Evolutionary conservation across 1,284 basidiomycete species (phyloP), one percentile per base, ranked within the genome.

Genomic region (Ganoderma multipileum): DNA sequence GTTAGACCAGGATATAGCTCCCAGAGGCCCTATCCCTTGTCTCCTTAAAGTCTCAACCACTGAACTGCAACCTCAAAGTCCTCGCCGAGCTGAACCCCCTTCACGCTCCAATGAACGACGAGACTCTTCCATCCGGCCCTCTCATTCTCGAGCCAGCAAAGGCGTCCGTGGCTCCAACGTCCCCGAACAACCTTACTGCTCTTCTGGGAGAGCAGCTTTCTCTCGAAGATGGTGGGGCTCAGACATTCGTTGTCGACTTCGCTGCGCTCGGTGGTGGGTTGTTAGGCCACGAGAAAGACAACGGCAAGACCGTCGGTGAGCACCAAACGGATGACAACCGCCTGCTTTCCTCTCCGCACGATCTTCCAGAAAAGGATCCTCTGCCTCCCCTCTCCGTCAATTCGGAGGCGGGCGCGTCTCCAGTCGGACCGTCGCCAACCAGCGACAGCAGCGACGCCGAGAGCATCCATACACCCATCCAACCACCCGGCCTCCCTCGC

Each of bases 191-290:
- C 28, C 58, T 33, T 41, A 18, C 26, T 9, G 18, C 38, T 14
- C 64, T 66, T 5, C 36, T 41, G 0, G 26, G 3, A 2, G 28
- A 55, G 4, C 5, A 58, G 42, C n/a, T 36, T 36, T 47, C 57
- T 63, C 28, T 38, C 6, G 65, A 42, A 20, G 52, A 68, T 61
- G 41, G 58, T 23, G 47, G 8, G 4, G 63, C 58, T 4, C 64
- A 60, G 12, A 67, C 71, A 12, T 74, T 74, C 63, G 69, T 76
- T 61, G 74, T 74, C 39, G 72, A 74, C 30, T 73, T 75, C 64
- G 66, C 67, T 62, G 33, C 68, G 23, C 62, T 54, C 1, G 65
- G 61, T 30, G 67, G 55, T 26, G 66, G 38, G 7, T 4, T 23
- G 3, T 7, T 18, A 16, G 41, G 41, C 41, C 1, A 36, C 11